Conservation (phyloP, 768 basidiomycete genomes). For the Xerocomus potaroensis region DNA sequence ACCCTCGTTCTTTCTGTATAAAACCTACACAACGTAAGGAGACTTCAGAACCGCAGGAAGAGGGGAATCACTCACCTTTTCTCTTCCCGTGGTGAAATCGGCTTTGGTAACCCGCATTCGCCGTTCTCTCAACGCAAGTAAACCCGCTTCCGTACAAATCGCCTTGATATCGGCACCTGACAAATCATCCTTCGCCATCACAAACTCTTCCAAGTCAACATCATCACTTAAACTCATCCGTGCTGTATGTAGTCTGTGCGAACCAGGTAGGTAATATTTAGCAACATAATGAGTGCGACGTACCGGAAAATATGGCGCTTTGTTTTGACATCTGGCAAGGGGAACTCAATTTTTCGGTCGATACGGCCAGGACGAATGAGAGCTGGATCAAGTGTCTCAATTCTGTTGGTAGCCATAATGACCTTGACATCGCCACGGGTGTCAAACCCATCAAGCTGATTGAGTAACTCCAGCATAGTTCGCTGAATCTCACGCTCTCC, state of each 20-base stretch:
- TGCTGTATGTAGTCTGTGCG: constrained; percentile 76
- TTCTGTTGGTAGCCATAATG: constrained; percentile 99
- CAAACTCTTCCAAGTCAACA: constrained; percentile 93
- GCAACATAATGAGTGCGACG: constrained; percentile 10
- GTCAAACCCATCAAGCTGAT: constrained; percentile 99
- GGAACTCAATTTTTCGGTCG: constrained; percentile 98
- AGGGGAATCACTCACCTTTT: constrained; percentile 61
- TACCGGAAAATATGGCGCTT: constrained; percentile 98
- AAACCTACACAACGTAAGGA: constrained; percentile 43
- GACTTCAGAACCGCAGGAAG: constrained; percentile 3
- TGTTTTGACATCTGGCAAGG: constrained; percentile 95
- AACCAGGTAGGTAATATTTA: constrained; percentile 5
- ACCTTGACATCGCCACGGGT: constrained; percentile 99
- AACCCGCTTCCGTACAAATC: constrained; percentile 97
- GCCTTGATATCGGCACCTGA: constrained; percentile 99
- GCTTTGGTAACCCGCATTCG: constrained; percentile 91
- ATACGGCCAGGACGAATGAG: constrained; percentile 98
- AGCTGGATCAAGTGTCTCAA: constrained; percentile 95
- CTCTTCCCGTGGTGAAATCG: constrained; percentile 87
- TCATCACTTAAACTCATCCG: constrained; percentile 88
- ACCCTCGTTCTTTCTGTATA: constrained; percentile 98
- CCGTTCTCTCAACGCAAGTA: constrained; percentile 89
- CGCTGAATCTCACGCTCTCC: constrained; percentile 99
- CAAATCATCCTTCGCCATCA: constrained; percentile 93
- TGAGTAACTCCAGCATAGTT: constrained; percentile 97